A percentile compares a stretch with the other conserved stretches of the same genome.
phyloP scores from a whole-genome alignment of 441 rosid genomes.

The Erodium chrysanthum region DNA sequence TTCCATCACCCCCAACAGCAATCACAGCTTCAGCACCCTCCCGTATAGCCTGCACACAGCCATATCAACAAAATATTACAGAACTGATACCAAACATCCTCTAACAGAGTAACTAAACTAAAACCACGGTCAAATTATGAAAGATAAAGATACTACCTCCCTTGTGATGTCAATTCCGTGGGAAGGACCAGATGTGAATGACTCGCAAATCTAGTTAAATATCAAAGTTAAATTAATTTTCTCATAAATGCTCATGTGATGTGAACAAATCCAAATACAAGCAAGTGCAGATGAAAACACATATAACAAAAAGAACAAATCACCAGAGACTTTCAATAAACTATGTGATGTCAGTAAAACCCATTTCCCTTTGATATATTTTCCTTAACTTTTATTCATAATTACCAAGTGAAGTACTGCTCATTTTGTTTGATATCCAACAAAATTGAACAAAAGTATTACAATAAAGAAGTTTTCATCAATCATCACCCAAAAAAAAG shows the following conservation, averaged over 20 bases:
- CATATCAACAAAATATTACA: conserved; percentile 16
- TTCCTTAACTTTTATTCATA: not conserved
- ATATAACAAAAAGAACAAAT: not conserved
- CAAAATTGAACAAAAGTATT: not conserved
- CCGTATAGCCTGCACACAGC: conserved; percentile 57
- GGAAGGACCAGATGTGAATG: conserved; percentile 80
- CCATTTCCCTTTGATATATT: not conserved
- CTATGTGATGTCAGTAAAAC: not conserved
- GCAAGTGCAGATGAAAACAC: not conserved
- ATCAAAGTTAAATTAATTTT: conserved; percentile 10
- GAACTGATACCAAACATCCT: not conserved
- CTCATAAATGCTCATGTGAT: not conserved
- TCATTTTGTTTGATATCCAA: not conserved
- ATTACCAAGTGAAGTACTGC: conserved; percentile 3
- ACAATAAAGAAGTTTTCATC: not conserved
- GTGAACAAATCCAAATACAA: not conserved
- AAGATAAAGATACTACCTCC: conserved; percentile 42
- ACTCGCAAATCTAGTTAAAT: conserved; percentile 56
- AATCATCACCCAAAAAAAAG: not conserved
- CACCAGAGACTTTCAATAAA: not conserved
- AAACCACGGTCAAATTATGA: conserved; percentile 12
- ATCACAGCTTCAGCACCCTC: conserved; percentile 92
- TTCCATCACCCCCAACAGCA: conserved; percentile 99
- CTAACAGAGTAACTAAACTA: conserved; percentile 8
- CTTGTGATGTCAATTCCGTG: conserved; percentile 90